Evolutionary conservation across 2,329 filamentous ascomycete species (phyloP), one percentile per base, ranked within the genome.

Genomic region (Sporothrix protearum): DNA sequence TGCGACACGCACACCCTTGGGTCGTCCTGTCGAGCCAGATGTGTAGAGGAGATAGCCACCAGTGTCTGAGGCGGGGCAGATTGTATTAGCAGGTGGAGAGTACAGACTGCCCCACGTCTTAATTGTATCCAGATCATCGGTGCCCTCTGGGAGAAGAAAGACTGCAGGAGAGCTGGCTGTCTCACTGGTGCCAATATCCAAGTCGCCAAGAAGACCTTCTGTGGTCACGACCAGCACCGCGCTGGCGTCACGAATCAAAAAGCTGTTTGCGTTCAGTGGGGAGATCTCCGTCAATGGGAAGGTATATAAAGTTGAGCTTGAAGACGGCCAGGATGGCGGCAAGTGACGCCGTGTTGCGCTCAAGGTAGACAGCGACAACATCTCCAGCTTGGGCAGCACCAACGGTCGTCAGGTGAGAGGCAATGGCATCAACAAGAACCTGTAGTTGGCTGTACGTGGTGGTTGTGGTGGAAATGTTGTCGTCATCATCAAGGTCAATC

Each of bases 271-370:
- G 82, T 69, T 86, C 85, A 25, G 81, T 79, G 1, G 89, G 89
- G 10, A 89, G 85, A 12, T 83, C 84, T 1, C 87, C 86, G 73
- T 89, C 87, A 1, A 89, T 81, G 2, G 87, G 87, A 5, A 88
- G 82, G 75, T 89, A 89, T 74, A 89, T 86, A 16, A 84, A 87
- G 25, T 87, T 86, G 64, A 84, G 84, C 71, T 86, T 86, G 45
- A 89, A 78, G 22, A 88, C 80, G 1, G 85, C 86, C 71, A 87
- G 80, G 66, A 88, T 87, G 25, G 84, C 86, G 67, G 87, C 81
- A 7, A 88, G 78, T 86, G 89, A 89, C 77, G 89, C 85, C 0
- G 88, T 84, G 73, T 86, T 89, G 75, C 91, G 90, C 61, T 88
- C 85, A 74, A 91, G 89, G 75, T 87, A 89, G 19, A 90, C 82